Conservation (phyloP, 2,329 filamentous ascomycete genomes). For the Cryphonectria parasitica region DNA sequence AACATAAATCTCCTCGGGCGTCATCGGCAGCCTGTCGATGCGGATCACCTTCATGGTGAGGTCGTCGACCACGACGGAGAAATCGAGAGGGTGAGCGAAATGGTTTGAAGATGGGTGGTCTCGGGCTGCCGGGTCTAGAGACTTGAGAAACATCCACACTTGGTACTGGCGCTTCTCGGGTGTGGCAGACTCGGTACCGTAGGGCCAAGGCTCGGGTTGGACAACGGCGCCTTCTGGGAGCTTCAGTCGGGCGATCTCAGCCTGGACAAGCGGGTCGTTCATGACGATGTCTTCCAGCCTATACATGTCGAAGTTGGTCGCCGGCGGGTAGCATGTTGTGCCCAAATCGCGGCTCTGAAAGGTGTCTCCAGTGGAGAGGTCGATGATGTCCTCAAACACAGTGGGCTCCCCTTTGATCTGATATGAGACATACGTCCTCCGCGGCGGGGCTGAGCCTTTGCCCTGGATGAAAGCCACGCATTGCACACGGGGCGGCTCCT, state of each 20-base stretch:
- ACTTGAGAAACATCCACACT: conserved; percentile 18
- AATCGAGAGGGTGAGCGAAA: conserved; percentile 62
- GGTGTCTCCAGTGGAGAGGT: conserved; percentile 15
- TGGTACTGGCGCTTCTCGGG: conserved; percentile 16
- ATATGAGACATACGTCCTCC: conserved; percentile 23
- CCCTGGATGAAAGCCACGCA: conserved; percentile 18
- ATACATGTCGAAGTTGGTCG: conserved; percentile 25
- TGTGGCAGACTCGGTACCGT: conserved; percentile 9
- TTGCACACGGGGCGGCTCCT: conserved; percentile 17
- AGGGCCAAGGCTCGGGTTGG: conserved; percentile 20
- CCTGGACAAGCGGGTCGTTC: conserved; percentile 17
- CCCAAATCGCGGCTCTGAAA: conserved; percentile 13
- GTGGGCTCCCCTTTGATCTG: conserved; percentile 20
- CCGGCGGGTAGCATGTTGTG: conserved; percentile 19
- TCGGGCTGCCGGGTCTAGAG: conserved; percentile 5
- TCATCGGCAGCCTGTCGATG: conserved; percentile 42
- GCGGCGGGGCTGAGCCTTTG: conserved; percentile 13
- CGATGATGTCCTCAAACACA: conserved; percentile 21
- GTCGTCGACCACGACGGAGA: conserved; percentile 51
- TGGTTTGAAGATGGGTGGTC: conserved; percentile 49
- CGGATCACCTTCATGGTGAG: conserved; percentile 50
- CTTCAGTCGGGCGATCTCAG: conserved; percentile 15
- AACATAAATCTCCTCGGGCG: conserved; percentile 37
- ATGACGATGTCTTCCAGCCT: conserved; percentile 19
- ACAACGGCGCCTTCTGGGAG: conserved; percentile 20